Conservation (phyloP, 257 asterid genomes). For the Oldenlandia corymbosa region DNA sequence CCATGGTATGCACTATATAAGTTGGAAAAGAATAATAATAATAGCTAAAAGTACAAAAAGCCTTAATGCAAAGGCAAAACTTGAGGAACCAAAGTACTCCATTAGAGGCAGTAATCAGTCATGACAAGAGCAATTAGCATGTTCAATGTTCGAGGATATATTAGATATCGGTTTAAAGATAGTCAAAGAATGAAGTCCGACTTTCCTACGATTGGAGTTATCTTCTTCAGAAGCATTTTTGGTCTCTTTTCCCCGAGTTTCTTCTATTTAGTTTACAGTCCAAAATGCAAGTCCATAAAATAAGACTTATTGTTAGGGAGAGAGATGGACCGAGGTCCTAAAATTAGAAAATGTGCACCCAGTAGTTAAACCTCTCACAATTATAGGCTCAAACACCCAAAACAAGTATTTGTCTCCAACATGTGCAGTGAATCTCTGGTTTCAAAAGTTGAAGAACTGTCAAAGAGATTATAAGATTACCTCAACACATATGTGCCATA, state of each 20-base stretch:
- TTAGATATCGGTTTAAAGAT: neutral
- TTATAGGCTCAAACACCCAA: neutral
- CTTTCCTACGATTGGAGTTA: neutral
- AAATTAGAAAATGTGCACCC: neutral
- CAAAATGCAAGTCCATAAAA: neutral
- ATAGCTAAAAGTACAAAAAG: neutral
- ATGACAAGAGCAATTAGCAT: neutral
- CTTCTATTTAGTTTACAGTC: neutral
- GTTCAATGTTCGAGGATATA: neutral
- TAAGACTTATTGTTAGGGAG: neutral
- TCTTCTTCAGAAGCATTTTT: neutral
- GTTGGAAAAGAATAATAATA: neutral
- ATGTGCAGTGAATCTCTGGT: neutral
- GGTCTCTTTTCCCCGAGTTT: neutral
- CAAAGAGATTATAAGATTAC: slow-evolving; percentile 29
- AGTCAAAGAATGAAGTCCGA: neutral
- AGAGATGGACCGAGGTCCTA: neutral
- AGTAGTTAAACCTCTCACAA: neutral
- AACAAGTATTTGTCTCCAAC: no score
- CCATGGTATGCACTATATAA: no score
- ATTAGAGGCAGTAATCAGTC: neutral
- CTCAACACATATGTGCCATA: slow-evolving; percentile 94
- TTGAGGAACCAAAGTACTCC: neutral
- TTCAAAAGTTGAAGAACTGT: slow-evolving; percentile 1
- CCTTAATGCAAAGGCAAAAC: neutral